Evolutionary conservation across 495 filamentous ascomycete species (phyloP).

Genomic region (Physcia stellaris): DNA sequence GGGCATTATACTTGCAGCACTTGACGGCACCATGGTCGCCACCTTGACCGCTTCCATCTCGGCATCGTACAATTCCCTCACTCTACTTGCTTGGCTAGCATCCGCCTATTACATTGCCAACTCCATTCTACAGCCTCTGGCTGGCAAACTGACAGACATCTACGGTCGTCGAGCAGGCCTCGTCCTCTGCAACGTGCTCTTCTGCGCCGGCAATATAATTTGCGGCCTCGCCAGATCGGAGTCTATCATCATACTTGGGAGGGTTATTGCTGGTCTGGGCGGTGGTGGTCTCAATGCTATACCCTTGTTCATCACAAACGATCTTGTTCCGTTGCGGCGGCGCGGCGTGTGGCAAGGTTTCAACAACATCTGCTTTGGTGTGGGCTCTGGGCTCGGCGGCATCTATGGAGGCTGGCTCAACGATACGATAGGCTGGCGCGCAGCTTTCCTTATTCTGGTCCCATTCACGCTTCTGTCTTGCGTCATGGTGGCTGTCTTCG

Average conservation of each 20-base stretch:
- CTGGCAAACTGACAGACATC: slow-evolving; percentile 77
- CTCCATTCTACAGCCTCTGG: slow-evolving; percentile 69
- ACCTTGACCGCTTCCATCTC: slow-evolving; percentile 60
- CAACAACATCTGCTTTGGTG: slow-evolving; percentile 59
- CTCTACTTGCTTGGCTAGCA: slow-evolving; percentile 69
- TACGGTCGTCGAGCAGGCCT: slow-evolving; percentile 66
- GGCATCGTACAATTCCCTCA: slow-evolving; percentile 56
- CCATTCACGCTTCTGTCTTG: slow-evolving; percentile 47
- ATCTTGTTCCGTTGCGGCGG: slow-evolving; percentile 68
- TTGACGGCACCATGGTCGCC: slow-evolving; percentile 59
- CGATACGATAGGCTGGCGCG: slow-evolving; percentile 57
- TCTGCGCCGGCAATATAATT: slow-evolving; percentile 65
- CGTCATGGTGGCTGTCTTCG: too few species aligned
- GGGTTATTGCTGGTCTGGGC: slow-evolving; percentile 71
- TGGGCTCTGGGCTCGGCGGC: slow-evolving; percentile 55
- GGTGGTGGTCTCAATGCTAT: slow-evolving; percentile 75
- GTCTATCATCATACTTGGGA: slow-evolving; percentile 57
- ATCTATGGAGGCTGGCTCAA: slow-evolving; percentile 71
- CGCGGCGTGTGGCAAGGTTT: slow-evolving; percentile 76
- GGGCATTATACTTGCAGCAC: slow-evolving; percentile 54
- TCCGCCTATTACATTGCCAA: too few species aligned
- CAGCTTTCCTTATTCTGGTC: slow-evolving; percentile 73
- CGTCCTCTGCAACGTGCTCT: slow-evolving; percentile 64
- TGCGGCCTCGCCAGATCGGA: slow-evolving; percentile 61
- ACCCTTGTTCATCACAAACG: slow-evolving; percentile 62